phyloP scores from a whole-genome alignment of 2,329 filamentous ascomycete genomes.

The Diplodia corticola region DNA sequence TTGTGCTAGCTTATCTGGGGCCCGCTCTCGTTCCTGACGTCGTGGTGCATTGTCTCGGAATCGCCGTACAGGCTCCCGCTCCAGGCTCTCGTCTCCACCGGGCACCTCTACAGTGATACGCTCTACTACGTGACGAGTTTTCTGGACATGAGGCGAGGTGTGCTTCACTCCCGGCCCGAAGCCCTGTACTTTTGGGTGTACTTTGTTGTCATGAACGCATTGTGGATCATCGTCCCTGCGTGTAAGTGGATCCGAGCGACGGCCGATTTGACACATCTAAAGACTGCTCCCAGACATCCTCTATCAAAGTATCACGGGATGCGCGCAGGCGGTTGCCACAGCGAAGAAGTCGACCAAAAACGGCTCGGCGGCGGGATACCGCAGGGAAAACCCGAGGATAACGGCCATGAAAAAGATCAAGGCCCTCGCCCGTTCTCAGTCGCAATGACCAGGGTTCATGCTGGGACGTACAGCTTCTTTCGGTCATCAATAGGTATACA shows the following conservation, averaged over 20 bases:
- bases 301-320: background rate
- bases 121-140: slow-evolving; percentile 63
- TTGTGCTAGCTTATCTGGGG: slow-evolving; percentile 55
- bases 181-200: slow-evolving; percentile 64
- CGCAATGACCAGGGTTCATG: background rate
- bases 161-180: slow-evolving; percentile 60
- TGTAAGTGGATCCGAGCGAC: slow-evolving; percentile 3
- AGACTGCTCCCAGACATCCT: background rate
- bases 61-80: slow-evolving; percentile 53
- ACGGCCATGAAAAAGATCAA: background rate
- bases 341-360: background rate
- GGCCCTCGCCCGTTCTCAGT: background rate
- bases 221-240: slow-evolving; percentile 59
- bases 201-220: slow-evolving; percentile 61
- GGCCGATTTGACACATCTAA: background rate
- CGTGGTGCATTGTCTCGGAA: slow-evolving; percentile 47
- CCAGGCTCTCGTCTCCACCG: slow-evolving; percentile 45
- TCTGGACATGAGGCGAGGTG: slow-evolving; percentile 48
- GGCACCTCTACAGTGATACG: slow-evolving; percentile 54
- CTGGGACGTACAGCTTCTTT: background rate
- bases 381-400: background rate
- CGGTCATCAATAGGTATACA: no score
- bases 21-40: slow-evolving; percentile 57
- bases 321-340: background rate
- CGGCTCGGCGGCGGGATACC: background rate